Percentiles rank a stretch among this genome's conserved stretches.
Evolutionary conservation across 108 stramenopile species (phyloP).

Genomic region (Aureococcus anophagefferens): DNA sequence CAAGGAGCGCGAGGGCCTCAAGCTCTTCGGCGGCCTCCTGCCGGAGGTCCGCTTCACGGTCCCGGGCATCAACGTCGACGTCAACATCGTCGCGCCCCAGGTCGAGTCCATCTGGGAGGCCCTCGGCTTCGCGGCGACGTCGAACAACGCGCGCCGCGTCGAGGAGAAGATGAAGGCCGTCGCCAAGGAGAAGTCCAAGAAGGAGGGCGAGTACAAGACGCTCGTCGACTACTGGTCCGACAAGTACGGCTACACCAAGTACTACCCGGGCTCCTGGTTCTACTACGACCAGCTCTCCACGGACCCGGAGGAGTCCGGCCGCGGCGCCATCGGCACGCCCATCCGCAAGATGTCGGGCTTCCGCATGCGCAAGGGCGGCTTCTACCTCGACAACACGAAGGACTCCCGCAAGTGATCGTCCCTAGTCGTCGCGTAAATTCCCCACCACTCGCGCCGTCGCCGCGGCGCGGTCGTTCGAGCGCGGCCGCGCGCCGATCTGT

Average conservation of each 20-base stretch:
- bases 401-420: neutral
- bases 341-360: neutral
- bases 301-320: neutral
- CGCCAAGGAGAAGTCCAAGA: constrained; percentile 1
- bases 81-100: neutral
- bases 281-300: neutral
- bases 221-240: neutral
- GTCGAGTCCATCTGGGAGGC: neutral
- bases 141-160: neutral
- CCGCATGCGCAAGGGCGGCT: constrained; percentile 3
- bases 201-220: neutral
- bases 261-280: neutral
- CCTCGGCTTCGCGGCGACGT: neutral
- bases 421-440: too few species aligned
- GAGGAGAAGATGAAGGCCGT: neutral
- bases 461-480: too few species aligned
- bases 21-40: neutral
- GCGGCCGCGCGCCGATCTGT: too few species aligned
- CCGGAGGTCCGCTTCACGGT: neutral
- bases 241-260: neutral
- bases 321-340: too few species aligned
- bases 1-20: neutral
- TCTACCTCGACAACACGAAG: neutral
- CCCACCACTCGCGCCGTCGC: too few species aligned
- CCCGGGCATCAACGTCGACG: neutral